A percentile compares a stretch with the other conserved stretches of the same genome.
phyloP scores from a whole-genome alignment of 495 filamentous ascomycete species.

The Xylaria grammica region DNA sequence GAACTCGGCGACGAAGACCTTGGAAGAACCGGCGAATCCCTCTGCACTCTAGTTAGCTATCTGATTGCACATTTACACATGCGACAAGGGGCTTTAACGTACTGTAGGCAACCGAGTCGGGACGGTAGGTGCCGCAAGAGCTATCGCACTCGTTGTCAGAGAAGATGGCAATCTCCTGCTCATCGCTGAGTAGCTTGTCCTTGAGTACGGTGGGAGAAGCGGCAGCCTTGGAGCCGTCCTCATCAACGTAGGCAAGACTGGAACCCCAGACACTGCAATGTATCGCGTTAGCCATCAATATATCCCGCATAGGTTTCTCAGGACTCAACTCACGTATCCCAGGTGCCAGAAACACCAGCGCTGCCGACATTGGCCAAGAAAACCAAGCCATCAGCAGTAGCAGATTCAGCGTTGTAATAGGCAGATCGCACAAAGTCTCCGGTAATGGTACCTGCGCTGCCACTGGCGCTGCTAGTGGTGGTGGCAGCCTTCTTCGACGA shows the following conservation, averaged over 20 bases:
- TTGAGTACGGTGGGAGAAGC: slow-evolving; percentile 55
- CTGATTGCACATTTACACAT: not conserved
- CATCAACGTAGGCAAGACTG: slow-evolving; percentile 64
- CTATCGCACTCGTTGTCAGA: slow-evolving; percentile 60
- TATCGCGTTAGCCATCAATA: slow-evolving; percentile 10
- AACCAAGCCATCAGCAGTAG: slow-evolving; percentile 58
- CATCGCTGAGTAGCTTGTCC: slow-evolving; percentile 57
- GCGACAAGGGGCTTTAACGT: slow-evolving; percentile 32
- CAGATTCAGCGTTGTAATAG: slow-evolving; percentile 61
- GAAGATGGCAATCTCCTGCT: slow-evolving; percentile 66
- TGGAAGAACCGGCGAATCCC: slow-evolving; percentile 66
- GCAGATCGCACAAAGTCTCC: slow-evolving; percentile 46
- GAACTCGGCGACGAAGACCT: slow-evolving; percentile 72
- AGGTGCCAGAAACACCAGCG: slow-evolving; percentile 59
- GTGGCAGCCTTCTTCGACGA: not conserved
- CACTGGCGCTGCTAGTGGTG: slow-evolving; percentile 16
- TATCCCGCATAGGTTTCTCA: not conserved
- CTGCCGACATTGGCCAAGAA: slow-evolving; percentile 72
- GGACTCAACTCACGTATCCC: slow-evolving; percentile 53
- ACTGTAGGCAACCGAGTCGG: slow-evolving; percentile 66
- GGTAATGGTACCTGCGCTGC: slow-evolving; percentile 27
- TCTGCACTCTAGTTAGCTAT: slow-evolving; percentile 46
- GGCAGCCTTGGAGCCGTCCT: slow-evolving; percentile 55
- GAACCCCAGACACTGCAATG: slow-evolving; percentile 59
- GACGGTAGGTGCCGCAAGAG: slow-evolving; percentile 62